Base-by-base conservation (phyloP, 2,329 filamentous ascomycete genomes). In the Ophiostoma perfectum region DNA sequence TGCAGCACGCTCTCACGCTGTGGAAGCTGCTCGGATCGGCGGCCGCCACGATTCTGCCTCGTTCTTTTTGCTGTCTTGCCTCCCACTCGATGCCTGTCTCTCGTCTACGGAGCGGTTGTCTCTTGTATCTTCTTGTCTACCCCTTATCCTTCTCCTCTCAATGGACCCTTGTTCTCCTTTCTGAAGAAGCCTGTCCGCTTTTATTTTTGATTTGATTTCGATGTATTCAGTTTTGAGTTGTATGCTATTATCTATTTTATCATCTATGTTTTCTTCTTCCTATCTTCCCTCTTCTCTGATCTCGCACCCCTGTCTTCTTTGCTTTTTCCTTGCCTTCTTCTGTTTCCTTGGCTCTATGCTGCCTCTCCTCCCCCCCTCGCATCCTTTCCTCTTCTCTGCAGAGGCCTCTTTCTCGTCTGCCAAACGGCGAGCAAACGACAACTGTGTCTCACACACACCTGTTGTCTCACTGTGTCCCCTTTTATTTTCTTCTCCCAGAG, bases 391-490 rank as follows among this genome's bases (percentile, higher is more conserved):
- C 16, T 42, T 67, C 47, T 63, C 36, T 44, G 14, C 27, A 58
- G 55, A 60, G 55, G 55, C 55, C 55, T 18, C 62, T 52, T 64
- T 44, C 36, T 60, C 36, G 58, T 63, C 68, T 62, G 65, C 44
- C 66, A 58, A 67, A 67, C 66, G 64, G 55, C 64, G 55, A 38
- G 44, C 64, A 68, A 44, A 47, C 62, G 39, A 39, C 45, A 47
- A 18, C 45, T 36, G 62, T 69, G 65, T 69, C 68, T 68, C 66
- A 68, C 68, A 63, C 65, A 49, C 66, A 58, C 62, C 64, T 44
- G 18, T 62, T 65, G 68, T 68, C 52, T 66, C 66, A 65, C 66
- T 49, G 58, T 14, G 11, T 49, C 49, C 49, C 66, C 36, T 65
- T 39, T 66, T 38, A 64, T 55, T 66, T 49, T 64, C 49, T 52